Base-by-base conservation (phyloP, 2,329 filamentous ascomycete genomes). In the Periconia digitata region DNA sequence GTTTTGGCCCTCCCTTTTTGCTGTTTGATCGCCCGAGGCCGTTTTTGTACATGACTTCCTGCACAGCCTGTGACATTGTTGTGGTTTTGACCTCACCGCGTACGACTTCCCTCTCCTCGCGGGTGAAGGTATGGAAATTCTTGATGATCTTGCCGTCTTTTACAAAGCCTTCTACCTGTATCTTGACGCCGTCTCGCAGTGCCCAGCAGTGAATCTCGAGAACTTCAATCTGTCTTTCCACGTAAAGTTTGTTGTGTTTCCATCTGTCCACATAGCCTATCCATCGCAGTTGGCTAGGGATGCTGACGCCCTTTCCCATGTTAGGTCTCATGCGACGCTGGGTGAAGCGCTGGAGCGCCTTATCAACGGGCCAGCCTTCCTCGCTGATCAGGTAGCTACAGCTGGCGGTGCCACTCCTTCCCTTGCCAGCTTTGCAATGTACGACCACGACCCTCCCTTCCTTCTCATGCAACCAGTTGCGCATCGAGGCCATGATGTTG, bases 371-470 rank as follows among this genome's bases (percentile, higher is more conserved):
- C 86, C 85, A 89, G 3, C 83, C 85, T 64, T 94, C 88, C 67
- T 97, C 89, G 7, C 88, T 85, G 60, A 99, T 94, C 49, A 99
- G 76, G 68, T 96, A 97, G 59, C 87, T 89, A 72, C 90, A 95
- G 23, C 87, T 86, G 60, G 90, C 84, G 0, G 90, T 96, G 3
- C 94, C 94, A 56, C 90, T 95, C 43, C 94, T 81, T 1, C 94
- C 94, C 72, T 99, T 99, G 2, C 94, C 94, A 1, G 94, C 94
- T 69, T 97, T 97, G 77, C 94, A 97, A 72, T 99, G 94, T 7
- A 97, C 90, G 6, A 97, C 92, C 0, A 87, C 87, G 0, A 97
- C 90, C 27, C 90, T 79, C 32, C 76, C 74, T 20, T 71, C 65
- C 21, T 74, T 70, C 18, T 69, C 73, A 44, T 70, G 67, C 44